Evolutionary conservation across 1,284 basidiomycete genomes (phyloP).

Genomic region (Hemileia vastatrix): DNA sequence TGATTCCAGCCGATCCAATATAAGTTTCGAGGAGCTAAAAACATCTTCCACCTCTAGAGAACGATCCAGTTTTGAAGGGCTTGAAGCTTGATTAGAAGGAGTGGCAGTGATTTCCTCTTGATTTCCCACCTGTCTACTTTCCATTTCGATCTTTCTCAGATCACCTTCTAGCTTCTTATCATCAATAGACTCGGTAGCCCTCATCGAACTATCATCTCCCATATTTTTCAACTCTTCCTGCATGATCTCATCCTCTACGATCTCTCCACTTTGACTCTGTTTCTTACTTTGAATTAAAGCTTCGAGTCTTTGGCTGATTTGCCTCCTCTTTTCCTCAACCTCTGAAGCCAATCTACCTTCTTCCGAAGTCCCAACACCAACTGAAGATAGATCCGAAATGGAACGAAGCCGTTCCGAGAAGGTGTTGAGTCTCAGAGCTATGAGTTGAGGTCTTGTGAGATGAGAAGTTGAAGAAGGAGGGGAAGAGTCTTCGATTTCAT

Average conservation of each 20-base stretch:
- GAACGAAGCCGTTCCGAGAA: no score
- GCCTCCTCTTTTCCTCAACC: neutral
- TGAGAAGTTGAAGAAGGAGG: no score
- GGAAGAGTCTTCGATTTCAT: no score
- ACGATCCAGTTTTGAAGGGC: no score
- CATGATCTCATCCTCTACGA: neutral
- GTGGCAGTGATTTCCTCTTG: neutral
- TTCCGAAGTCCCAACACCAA: no score
- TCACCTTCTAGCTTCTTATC: neutral
- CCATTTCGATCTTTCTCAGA: neutral
- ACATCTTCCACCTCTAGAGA: no score
- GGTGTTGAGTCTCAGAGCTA: no score
- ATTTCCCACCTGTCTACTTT: neutral
- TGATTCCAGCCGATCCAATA: no score
- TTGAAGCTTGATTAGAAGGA: neutral
- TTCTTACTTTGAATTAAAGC: neutral
- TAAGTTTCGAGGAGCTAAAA: no score
- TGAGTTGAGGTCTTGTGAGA: no score
- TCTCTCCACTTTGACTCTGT: neutral
- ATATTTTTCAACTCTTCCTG: neutral
- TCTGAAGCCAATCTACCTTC: no score
- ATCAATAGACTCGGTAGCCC: neutral
- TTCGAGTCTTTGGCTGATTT: neutral
- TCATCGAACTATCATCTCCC: neutral
- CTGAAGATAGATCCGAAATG: no score